Base-by-base conservation (phyloP, 306 rosid species). In the Hylodesmum podocarpum region DNA sequence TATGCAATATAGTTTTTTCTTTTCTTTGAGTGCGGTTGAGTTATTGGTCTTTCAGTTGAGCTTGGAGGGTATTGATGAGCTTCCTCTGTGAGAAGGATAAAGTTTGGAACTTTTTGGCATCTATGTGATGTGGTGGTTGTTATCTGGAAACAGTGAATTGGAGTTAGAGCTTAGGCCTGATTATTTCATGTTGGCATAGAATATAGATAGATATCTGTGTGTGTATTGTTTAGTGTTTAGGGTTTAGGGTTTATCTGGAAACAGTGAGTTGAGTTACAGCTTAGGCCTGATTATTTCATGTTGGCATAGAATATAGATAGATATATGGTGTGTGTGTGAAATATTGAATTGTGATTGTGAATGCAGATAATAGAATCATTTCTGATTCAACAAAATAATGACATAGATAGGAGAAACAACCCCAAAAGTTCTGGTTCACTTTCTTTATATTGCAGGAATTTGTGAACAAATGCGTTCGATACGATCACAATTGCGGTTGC, bases 171-270 rank as follows among this genome's bases (percentile, higher is more conserved):
- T 55, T 24, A 25, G 18, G 28, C 27, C 4, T 50, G 34, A 46
- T 83, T 24, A 46, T 61, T 36, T n/a, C 53, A 31, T 39, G 29
- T 16, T 67, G 11, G n/a, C n/a, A n/a, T n/a, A n/a, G n/a, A n/a
- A n/a, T n/a, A n/a, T n/a, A n/a, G n/a, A n/a, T n/a, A n/a, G n/a
- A n/a, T n/a, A n/a, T n/a, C n/a, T n/a, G n/a, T n/a, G n/a, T n/a
- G n/a, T n/a, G n/a, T n/a, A n/a, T n/a, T n/a, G n/a, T n/a, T n/a
- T n/a, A n/a, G n/a, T n/a, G n/a, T n/a, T n/a, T n/a, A n/a, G n/a
- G n/a, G n/a, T n/a, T n/a, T n/a, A n/a, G n/a, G n/a, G n/a, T n/a
- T 31, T 43, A 8, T 66, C 66, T 44, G 80, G 57, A 25, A 24
- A 44, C 46, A 6, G 4, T 72, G 40, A 47, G 34, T 75, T 67